phyloP scores from a whole-genome alignment of 805 yeast genomes.

The Candida yuanshanica region DNA sequence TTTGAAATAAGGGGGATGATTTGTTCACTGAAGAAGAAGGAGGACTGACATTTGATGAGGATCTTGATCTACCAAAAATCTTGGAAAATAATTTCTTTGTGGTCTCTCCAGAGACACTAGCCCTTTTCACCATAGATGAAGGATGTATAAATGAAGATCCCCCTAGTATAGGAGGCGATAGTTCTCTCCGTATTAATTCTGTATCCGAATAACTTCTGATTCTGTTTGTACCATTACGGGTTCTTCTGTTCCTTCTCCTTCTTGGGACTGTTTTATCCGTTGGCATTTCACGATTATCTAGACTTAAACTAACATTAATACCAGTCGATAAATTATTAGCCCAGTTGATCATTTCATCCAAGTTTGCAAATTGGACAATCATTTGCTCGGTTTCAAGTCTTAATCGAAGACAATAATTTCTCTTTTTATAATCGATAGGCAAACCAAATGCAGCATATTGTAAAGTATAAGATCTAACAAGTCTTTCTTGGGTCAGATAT shows the following conservation, averaged over 20 bases:
- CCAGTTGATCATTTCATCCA: constrained; percentile 75
- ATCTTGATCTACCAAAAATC: constrained; percentile 10
- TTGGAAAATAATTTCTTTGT: constrained; percentile 5
- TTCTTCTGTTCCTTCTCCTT: constrained; percentile 35
- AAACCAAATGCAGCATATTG: constrained; percentile 83
- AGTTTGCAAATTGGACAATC: constrained; percentile 54
- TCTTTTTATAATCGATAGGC: constrained; percentile 78
- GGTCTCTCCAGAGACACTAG: constrained; percentile 13
- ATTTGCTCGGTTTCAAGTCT: constrained; percentile 84
- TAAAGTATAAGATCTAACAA: constrained; percentile 65
- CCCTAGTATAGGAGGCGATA: constrained; percentile 15
- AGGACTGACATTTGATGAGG: background rate
- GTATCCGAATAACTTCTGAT: constrained; percentile 23
- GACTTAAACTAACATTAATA: constrained; percentile 72
- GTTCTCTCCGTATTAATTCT: constrained; percentile 22
- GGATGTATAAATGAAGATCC: background rate
- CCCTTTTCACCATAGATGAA: constrained; percentile 11
- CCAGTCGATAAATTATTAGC: constrained; percentile 66
- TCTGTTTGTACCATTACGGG: constrained; percentile 11
- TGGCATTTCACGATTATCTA: constrained; percentile 67
- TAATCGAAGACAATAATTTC: constrained; percentile 60
- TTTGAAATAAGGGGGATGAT: background rate
- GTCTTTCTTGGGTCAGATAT: constrained; percentile 18
- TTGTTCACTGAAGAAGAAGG: background rate
- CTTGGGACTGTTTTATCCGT: constrained; percentile 77